Evolutionary conservation across 2,329 filamentous ascomycete species (phyloP).

Genomic region (Exophiala spinifera): DNA sequence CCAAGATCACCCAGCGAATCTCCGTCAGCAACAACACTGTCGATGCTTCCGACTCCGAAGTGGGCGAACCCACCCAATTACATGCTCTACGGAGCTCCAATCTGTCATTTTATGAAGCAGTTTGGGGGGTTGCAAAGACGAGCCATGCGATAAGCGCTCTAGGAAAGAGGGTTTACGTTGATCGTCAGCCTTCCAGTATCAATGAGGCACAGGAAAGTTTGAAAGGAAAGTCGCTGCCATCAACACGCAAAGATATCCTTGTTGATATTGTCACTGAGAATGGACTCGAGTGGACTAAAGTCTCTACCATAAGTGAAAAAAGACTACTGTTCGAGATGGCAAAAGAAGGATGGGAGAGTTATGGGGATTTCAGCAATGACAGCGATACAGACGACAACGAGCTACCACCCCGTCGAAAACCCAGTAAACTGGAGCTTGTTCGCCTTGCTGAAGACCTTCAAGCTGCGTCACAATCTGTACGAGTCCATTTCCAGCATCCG

Average conservation of each 20-base stretch:
- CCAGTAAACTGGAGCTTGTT: slow-evolving; percentile 58
- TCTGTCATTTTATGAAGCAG: slow-evolving; percentile 60
- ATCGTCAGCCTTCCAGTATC: too few species aligned
- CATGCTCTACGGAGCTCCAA: slow-evolving; percentile 65
- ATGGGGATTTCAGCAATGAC: slow-evolving; percentile 41
- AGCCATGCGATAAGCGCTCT: slow-evolving; percentile 58
- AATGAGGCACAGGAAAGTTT: background rate
- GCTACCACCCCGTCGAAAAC: slow-evolving; percentile 38
- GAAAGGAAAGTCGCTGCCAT: background rate
- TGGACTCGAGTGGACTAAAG: slow-evolving; percentile 65
- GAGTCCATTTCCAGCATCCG: slow-evolving; percentile 60
- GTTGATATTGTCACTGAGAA: slow-evolving; percentile 64
- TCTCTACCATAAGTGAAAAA: slow-evolving; percentile 63
- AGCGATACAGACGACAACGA: slow-evolving; percentile 29
- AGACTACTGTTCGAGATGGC: slow-evolving; percentile 66
- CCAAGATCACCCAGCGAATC: slow-evolving; percentile 37
- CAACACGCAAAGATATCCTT: slow-evolving; percentile 48
- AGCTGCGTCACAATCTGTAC: slow-evolving; percentile 52
- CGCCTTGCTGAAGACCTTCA: slow-evolving; percentile 59
- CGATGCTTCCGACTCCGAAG: slow-evolving; percentile 21
- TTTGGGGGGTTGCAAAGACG: slow-evolving; percentile 62
- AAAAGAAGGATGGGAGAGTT: slow-evolving; percentile 61
- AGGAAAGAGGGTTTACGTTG: slow-evolving; percentile 49
- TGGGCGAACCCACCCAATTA: slow-evolving; percentile 33
- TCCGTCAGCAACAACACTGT: slow-evolving; percentile 7